Evolutionary conservation across 345 rosid species (phyloP).

Genomic region (Draba incana): DNA sequence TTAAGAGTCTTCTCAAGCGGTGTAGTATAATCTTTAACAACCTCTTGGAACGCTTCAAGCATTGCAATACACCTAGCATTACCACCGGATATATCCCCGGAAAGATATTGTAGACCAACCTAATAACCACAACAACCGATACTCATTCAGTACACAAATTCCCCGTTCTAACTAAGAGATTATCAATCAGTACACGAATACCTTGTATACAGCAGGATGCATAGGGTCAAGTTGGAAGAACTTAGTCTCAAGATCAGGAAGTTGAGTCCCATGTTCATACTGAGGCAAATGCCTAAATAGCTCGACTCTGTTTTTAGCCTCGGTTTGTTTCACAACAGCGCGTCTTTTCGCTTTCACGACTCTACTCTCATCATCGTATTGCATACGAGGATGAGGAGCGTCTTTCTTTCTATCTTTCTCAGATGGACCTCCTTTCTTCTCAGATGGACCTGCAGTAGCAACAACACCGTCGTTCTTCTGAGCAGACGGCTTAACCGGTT

Average conservation of each 20-base stretch:
- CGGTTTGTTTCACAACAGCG: constrained; percentile 85
- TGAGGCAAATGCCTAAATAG: constrained; percentile 98
- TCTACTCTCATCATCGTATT: constrained; percentile 83
- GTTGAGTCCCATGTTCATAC: constrained; percentile 90
- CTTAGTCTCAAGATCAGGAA: constrained; percentile 80
- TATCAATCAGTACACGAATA: constrained; percentile 17
- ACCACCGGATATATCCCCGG: constrained; percentile 85
- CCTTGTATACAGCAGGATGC: constrained; percentile 97
- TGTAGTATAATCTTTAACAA: constrained; percentile 74
- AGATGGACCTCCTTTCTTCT: constrained; percentile 65
- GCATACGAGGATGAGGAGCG: constrained; percentile 95
- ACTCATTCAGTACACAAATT: constrained; percentile 20
- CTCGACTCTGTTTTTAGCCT: constrained; percentile 88
- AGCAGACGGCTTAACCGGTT: constrained; percentile 56
- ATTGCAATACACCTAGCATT: constrained; percentile 99
- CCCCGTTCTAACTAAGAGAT: background rate
- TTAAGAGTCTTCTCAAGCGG: constrained; percentile 76
- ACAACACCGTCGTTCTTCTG: constrained; percentile 60
- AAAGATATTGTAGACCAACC: constrained; percentile 91
- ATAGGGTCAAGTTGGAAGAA: constrained; percentile 85
- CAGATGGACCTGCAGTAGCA: constrained; percentile 53
- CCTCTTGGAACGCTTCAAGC: constrained; percentile 92
- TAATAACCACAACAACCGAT: constrained; percentile 41
- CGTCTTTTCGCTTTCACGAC: constrained; percentile 94
- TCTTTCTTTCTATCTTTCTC: constrained; percentile 97